Conservation (phyloP, 139 green algal genomes). For the Dunaliella primolecta region DNA sequence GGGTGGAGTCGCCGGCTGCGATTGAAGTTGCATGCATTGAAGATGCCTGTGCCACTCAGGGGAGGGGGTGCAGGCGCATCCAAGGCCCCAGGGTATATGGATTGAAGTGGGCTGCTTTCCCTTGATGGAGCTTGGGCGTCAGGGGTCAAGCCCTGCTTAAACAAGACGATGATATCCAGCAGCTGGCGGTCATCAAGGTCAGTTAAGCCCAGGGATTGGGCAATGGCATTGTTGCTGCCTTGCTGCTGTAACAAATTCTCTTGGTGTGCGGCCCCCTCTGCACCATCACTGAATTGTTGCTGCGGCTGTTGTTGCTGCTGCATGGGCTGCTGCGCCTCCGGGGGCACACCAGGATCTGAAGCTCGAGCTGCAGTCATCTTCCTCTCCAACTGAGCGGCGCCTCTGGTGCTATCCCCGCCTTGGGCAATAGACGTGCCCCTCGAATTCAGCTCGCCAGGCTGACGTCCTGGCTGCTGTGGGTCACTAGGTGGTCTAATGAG, state of each 20-base stretch:
- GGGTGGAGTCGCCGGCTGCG: not conserved
- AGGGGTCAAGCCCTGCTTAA: not conserved
- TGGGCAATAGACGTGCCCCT: too few species aligned
- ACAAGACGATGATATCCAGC: not conserved
- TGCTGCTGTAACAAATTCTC: too few species aligned
- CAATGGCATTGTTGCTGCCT: not conserved
- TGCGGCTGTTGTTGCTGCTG: not conserved
- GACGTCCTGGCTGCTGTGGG: too few species aligned
- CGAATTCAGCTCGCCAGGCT: too few species aligned
- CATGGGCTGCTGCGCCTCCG: not conserved
- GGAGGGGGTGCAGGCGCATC: not conserved
- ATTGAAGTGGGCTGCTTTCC: too few species aligned
- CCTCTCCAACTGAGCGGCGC: not conserved
- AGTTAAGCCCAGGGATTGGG: not conserved
- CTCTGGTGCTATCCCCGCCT: not conserved
- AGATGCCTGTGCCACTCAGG: not conserved
- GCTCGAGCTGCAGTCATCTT: not conserved
- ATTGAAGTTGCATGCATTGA: not conserved
- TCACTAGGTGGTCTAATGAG: too few species aligned
- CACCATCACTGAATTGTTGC: not conserved
- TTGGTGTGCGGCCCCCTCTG: not conserved
- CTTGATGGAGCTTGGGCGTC: too few species aligned
- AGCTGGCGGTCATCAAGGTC: not conserved
- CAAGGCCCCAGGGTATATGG: not conserved
- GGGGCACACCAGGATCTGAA: not conserved